Conservation (phyloP, 2,329 filamentous ascomycete genomes). For the Aspergillus quadrilineatus region DNA sequence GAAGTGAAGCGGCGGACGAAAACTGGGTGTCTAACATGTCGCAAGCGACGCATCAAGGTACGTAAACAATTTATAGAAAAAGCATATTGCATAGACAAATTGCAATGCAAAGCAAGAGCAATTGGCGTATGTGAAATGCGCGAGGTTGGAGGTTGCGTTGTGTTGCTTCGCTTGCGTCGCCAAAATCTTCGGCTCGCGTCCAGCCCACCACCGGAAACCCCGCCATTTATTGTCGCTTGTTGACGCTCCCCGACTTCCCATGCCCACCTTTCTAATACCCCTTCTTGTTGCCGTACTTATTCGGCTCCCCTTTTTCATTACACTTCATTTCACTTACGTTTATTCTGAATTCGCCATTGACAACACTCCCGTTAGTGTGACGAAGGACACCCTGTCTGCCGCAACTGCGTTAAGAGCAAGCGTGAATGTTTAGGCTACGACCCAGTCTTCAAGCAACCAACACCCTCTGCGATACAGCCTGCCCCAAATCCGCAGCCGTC, state of each 20-base stretch:
- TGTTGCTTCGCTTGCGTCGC: conserved; percentile 27
- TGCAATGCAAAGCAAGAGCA: neutral
- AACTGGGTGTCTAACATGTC: conserved; percentile 67
- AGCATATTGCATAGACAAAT: neutral
- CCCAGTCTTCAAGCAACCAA: conserved; percentile 67
- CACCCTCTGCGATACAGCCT: conserved; percentile 67
- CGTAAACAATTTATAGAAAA: conserved; percentile 28
- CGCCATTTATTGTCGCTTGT: conserved; percentile 26
- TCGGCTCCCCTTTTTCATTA: conserved; percentile 1
- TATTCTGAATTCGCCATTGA: conserved; percentile 9
- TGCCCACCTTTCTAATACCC: conserved; percentile 1
- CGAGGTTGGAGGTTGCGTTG: conserved; percentile 12
- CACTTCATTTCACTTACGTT: conserved; percentile 9
- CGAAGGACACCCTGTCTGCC: conserved; percentile 87
- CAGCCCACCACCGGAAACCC: conserved; percentile 22
- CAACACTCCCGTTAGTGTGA: conserved; percentile 69
- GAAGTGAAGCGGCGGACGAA: conserved; percentile 75
- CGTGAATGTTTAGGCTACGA: conserved; percentile 68
- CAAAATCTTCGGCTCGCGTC: conserved; percentile 19
- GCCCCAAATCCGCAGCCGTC: conserved; percentile 47
- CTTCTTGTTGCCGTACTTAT: neutral
- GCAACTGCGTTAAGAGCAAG: conserved; percentile 68
- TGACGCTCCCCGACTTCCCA: conserved; percentile 22
- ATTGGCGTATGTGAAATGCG: conserved; percentile 7
- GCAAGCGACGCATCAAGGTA: conserved; percentile 72